Evolutionary conservation across 192 early-diverging fungal species (phyloP).

Genomic region (Entophlyctis luteolus): DNA sequence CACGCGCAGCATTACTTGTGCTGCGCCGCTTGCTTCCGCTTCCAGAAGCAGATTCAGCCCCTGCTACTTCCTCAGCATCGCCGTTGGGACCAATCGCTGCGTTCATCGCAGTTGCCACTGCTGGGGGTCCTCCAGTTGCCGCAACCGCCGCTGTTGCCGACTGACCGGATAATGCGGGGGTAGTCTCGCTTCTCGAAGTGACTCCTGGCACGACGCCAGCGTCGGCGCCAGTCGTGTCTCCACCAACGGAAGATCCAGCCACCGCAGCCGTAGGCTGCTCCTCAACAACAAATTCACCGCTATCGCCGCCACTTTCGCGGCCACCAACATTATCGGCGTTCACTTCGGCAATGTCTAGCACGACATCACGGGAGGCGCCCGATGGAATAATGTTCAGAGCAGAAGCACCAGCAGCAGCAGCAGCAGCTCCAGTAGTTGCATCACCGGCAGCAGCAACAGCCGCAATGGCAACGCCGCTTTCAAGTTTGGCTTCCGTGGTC

Average conservation of each 20-base stretch:
- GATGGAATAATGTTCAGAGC: neutral
- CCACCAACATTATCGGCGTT: neutral
- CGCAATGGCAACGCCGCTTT: constrained; percentile 8
- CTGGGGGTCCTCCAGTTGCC: too few relatives aligned
- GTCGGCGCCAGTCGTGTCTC: neutral
- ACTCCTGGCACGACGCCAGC: constrained; percentile 16
- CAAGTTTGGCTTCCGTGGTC: constrained; percentile 14
- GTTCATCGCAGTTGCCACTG: too few relatives aligned
- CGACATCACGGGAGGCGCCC: too few relatives aligned
- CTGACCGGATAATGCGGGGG: too few relatives aligned
- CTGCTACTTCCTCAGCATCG: neutral
- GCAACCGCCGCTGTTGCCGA: too few relatives aligned
- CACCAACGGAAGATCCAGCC: neutral
- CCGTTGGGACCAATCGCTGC: constrained; percentile 34
- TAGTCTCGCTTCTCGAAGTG: constrained; percentile 22
- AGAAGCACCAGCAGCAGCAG: neutral
- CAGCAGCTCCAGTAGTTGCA: neutral
- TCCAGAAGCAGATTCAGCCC: neutral
- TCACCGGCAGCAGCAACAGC: neutral
- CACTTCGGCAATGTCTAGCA: too few relatives aligned
- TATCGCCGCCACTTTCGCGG: neutral
- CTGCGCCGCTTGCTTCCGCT: constrained; percentile 15
- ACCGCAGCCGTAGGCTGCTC: too few relatives aligned
- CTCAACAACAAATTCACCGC: too few relatives aligned
- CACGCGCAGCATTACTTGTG: constrained; percentile 17